These are phyloP conservation scores for Beauveria sp. DNA, from an alignment of 2,329 filamentous ascomycete species.

Conservation along the genomic window DNA sequence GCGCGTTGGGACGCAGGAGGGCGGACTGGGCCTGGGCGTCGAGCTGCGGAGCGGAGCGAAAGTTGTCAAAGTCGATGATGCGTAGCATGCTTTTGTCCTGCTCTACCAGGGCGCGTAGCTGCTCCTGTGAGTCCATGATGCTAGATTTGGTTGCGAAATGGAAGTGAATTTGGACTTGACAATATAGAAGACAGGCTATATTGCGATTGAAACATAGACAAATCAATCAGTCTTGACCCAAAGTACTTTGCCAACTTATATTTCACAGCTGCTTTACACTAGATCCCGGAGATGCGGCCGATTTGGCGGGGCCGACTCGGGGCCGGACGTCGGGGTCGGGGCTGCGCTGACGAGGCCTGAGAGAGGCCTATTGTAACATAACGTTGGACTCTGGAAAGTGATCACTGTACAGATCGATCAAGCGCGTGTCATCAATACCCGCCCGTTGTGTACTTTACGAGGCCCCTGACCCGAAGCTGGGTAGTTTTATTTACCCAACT, in stretches of 20 bases:
- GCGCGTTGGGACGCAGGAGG: conserved; percentile 9
- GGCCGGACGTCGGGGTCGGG: neutral
- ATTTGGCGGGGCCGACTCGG: neutral
- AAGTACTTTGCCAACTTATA: neutral
- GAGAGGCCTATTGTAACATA: neutral
- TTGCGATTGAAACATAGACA: neutral
- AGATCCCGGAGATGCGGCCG: neutral
- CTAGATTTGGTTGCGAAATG: neutral
- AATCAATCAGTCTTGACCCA: too few species aligned
- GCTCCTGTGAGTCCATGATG: neutral
- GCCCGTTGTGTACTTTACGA: too few species aligned
- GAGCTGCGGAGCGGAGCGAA: conserved; percentile 16
- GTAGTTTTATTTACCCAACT: too few species aligned
- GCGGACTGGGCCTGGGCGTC: conserved; percentile 8
- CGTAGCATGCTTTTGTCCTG: neutral
- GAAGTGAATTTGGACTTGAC: neutral
- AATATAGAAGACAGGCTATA: neutral
- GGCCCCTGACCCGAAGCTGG: too few species aligned
- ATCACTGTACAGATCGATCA: too few species aligned
- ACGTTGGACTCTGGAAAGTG: too few species aligned
- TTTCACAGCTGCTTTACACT: neutral
- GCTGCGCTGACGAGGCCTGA: neutral
- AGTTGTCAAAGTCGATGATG: conserved; percentile 2
- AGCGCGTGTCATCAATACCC: too few species aligned
- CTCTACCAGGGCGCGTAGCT: neutral